phyloP scores from a whole-genome alignment of 108 stramenopile genomes.

The Pseudonitzschia multiseries region DNA sequence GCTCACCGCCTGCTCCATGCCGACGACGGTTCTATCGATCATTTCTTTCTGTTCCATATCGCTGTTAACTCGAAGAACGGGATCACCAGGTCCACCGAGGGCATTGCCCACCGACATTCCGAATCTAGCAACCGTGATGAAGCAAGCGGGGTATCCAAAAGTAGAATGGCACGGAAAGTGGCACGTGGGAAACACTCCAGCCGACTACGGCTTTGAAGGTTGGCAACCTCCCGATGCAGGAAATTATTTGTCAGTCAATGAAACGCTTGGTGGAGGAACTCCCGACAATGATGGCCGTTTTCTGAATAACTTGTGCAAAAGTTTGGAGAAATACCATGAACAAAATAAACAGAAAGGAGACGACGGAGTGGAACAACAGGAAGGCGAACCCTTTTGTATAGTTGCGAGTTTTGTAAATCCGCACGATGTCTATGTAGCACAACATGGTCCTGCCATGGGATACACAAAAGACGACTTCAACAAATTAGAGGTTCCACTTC shows the following conservation, averaged over 20 bases:
- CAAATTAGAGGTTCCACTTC: constrained; percentile 31
- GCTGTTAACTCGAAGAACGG: constrained; percentile 8
- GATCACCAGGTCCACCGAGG: constrained; percentile 27
- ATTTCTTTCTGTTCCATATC: neutral
- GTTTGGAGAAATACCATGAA: constrained; percentile 1
- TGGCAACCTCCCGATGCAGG: constrained; percentile 72
- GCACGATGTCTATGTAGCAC: constrained; percentile 66
- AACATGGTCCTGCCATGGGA: constrained; percentile 33
- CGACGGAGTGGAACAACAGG: neutral
- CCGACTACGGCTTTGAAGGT: constrained; percentile 36
- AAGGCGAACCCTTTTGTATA: constrained; percentile 47
- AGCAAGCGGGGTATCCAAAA: constrained; percentile 36
- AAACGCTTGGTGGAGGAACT: constrained; percentile 54
- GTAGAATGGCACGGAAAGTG: constrained; percentile 66
- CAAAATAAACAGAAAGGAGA: neutral
- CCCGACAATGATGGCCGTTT: constrained; percentile 60
- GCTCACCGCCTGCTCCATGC: neutral
- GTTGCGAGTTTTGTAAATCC: constrained; percentile 63
- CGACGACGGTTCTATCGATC: neutral
- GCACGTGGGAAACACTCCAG: constrained; percentile 42
- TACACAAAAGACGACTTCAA: constrained; percentile 49
- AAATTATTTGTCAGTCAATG: constrained; percentile 42
- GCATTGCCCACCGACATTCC: constrained; percentile 21
- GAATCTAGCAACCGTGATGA: constrained; percentile 21
- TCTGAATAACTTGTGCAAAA: constrained; percentile 38